Evolutionary conservation across 1,139 yeast species (phyloP).

Genomic region (Suhomyces bolitotheri): DNA sequence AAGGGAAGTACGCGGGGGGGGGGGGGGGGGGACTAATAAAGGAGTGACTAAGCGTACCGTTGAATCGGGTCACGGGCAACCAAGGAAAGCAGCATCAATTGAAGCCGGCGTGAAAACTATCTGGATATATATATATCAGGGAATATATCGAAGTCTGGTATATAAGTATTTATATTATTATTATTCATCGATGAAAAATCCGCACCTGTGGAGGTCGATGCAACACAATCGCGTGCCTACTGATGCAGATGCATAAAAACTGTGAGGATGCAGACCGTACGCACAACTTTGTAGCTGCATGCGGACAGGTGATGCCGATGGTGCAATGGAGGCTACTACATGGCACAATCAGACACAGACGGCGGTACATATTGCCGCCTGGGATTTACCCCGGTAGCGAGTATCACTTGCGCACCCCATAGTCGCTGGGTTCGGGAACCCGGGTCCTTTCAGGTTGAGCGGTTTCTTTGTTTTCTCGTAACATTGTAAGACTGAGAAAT

Average conservation of each 20-base stretch:
- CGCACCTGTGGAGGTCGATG: constrained; percentile 7
- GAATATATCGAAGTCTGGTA: neutral
- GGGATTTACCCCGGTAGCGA: neutral
- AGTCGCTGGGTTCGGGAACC: neutral
- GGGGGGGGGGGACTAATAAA: constrained; percentile 6
- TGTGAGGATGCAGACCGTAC: too few relatives aligned
- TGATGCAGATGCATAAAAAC: neutral
- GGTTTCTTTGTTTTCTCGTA: constrained; percentile 3
- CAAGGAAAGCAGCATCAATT: neutral
- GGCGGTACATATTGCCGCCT: neutral
- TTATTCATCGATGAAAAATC: constrained; percentile 6
- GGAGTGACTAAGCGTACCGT: constrained; percentile 13
- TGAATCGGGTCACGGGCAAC: constrained; percentile 7
- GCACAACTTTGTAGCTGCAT: too few relatives aligned
- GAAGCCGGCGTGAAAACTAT: neutral
- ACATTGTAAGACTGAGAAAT: constrained; percentile 11
- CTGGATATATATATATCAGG: neutral
- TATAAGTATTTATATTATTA: constrained; percentile 1
- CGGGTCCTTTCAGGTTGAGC: neutral
- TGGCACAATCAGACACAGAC: neutral
- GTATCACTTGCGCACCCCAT: neutral
- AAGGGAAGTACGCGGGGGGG: constrained; percentile 11
- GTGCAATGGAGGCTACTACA: neutral
- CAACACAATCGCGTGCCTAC: constrained; percentile 10
- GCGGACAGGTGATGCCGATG: neutral